phyloP scores from a whole-genome alignment of 139 green algal species.

The Chlamydomonas sp. region DNA sequence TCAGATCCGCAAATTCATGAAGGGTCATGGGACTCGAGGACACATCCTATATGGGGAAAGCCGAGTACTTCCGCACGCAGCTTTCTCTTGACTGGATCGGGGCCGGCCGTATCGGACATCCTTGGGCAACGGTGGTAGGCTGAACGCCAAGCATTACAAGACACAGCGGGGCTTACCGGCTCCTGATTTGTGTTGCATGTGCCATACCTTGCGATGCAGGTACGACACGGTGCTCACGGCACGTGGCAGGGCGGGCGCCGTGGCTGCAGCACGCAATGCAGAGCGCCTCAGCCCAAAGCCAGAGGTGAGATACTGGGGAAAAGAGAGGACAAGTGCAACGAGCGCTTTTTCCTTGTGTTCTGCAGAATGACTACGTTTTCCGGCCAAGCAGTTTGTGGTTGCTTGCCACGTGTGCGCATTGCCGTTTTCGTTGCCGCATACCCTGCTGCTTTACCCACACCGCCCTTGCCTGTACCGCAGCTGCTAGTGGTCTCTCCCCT shows the following conservation, averaged over 20 bases:
- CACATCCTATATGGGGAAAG: too few species aligned
- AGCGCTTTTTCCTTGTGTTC: background rate
- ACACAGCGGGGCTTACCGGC: too few species aligned
- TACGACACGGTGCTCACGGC: slow-evolving; percentile 8
- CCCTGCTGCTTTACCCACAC: too few species aligned
- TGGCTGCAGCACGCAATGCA: background rate
- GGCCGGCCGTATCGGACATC: too few species aligned
- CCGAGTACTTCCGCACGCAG: too few species aligned
- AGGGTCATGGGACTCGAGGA: too few species aligned
- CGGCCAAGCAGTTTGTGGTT: background rate
- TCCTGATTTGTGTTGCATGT: too few species aligned
- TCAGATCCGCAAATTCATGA: background rate
- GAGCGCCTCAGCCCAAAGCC: background rate
- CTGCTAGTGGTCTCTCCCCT: slow-evolving; percentile 69
- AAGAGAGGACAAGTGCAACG: background rate
- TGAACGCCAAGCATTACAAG: too few species aligned
- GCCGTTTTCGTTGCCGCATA: background rate
- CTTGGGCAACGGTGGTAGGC: too few species aligned
- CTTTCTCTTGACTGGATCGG: too few species aligned
- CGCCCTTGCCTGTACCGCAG: background rate
- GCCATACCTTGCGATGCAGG: background rate
- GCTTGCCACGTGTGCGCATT: background rate
- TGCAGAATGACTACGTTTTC: background rate
- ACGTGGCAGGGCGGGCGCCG: background rate
- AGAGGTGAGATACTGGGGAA: background rate